phyloP scores from a whole-genome alignment of 1,284 basidiomycete species.

The Apiotrichum akiyoshidainum region DNA sequence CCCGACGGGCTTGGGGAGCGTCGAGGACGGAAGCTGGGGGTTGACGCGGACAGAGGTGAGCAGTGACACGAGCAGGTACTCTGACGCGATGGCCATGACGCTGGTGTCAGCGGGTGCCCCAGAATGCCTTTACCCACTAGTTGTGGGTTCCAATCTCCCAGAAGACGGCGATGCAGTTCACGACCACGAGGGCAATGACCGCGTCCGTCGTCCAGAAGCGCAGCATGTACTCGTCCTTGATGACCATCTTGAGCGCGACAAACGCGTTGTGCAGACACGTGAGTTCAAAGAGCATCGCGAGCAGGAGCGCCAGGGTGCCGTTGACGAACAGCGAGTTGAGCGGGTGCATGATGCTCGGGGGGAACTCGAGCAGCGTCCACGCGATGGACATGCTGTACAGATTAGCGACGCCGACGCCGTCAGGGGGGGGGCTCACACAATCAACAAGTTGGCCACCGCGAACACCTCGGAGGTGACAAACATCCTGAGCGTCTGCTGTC shows the following conservation, averaged over 20 bases:
- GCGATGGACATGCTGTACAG: conserved; percentile 42
- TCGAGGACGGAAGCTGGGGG: conserved; percentile 37
- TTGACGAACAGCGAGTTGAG: conserved; percentile 55
- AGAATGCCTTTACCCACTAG: conserved; percentile 28
- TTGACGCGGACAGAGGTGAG: conserved; percentile 40
- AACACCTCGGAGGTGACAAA: conserved; percentile 46
- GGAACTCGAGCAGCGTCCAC: conserved; percentile 42
- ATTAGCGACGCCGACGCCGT: background rate
- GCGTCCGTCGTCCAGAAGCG: conserved; percentile 43
- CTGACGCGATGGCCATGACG: conserved; percentile 39
- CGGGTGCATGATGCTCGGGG: conserved; percentile 47
- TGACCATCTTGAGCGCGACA: conserved; percentile 52
- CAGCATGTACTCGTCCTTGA: conserved; percentile 32
- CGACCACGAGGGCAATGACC: conserved; percentile 30
- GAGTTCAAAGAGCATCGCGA: conserved; percentile 52
- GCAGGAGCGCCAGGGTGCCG: conserved; percentile 54
- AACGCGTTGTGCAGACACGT: conserved; percentile 55
- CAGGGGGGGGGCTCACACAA: conserved; percentile 34
- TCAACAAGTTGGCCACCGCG: conserved; percentile 46
- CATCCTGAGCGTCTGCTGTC: conserved; percentile 44
- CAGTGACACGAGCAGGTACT: conserved; percentile 45
- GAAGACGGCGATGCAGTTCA: conserved; percentile 39
- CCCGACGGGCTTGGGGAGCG: conserved; percentile 42
- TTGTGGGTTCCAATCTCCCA: conserved; percentile 37
- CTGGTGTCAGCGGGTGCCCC: conserved; percentile 5